Base-by-base conservation (phyloP, 148 eudicot species). In the Chenopodium quinoa region DNA sequence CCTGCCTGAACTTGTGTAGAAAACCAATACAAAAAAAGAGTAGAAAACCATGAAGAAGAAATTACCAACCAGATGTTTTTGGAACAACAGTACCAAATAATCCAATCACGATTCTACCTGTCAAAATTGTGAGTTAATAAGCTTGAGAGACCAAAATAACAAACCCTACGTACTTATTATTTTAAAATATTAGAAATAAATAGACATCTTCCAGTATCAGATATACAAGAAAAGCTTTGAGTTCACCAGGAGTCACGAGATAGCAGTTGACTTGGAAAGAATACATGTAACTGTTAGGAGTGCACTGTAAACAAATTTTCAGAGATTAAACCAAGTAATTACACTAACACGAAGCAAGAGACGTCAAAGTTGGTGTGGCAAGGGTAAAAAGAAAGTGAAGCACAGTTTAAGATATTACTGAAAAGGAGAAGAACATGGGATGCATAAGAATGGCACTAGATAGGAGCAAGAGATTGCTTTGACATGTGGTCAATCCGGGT, bases 31-130 rank as follows among this genome's bases (percentile, higher is more conserved):
- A 40, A 47, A 27, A 27, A 74, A 40, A 27, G 25, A 75, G 56
- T 44, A 32, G 56, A 63, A 48, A 76, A 29, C 74, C 65, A 69
- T 44, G 71, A 50, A 76, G 71, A 81, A 63, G 40, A 54, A 77
- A 22, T 78, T 75, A 66, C 82, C 80, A 81, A 93, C 99, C 99
- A 75, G 85, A 89, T 76, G 99, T 92, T 90, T 91, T 96, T 5
- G 97, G 99, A 50, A 93, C 98, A 75, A 86, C 91, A 68, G 87
- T 83, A 68, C 99, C 99, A 86, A 90, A 96, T 81, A 96, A 89
- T 82, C 99, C 99, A 83, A 96, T 91, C 54, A 94, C 91, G 37
- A 96, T 93, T 86, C 99, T 89, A 82, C 98, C 99, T 96, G 99
- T 82, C 79, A 75, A 72, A 52, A 78, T 73, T 71, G 48, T 2